A percentile compares a stretch with the other conserved stretches of the same genome.
phyloP scores from a whole-genome alignment of 2,329 filamentous ascomycete species.

The Alternaria longipes region DNA sequence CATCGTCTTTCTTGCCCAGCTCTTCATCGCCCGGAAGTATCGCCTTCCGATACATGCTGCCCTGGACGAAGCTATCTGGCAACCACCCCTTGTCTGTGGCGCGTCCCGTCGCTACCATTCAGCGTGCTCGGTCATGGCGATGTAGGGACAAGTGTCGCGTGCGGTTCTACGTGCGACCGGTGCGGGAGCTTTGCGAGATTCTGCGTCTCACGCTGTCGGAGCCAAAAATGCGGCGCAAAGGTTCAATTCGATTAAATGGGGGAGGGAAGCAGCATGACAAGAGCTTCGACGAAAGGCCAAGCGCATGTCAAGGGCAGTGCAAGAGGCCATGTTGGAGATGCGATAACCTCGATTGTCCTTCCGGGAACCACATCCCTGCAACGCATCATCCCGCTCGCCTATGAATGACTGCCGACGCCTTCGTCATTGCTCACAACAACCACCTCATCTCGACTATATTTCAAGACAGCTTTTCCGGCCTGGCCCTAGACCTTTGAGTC shows the following conservation, averaged over 20 bases:
- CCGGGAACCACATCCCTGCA: slow-evolving; percentile 17
- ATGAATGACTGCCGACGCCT: background rate
- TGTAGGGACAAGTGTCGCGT: slow-evolving; percentile 13
- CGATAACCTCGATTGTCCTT: slow-evolving; percentile 6
- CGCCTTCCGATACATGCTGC: slow-evolving; percentile 51
- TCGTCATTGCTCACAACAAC: background rate
- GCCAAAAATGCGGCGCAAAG: background rate
- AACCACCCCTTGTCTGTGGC: slow-evolving; percentile 38
- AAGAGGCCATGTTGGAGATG: slow-evolving; percentile 22
- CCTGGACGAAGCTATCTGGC: slow-evolving; percentile 35
- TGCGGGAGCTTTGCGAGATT: slow-evolving; percentile 27
- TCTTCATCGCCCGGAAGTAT: slow-evolving; percentile 66
- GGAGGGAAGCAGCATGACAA: background rate
- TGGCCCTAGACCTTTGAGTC: no score
- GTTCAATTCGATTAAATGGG: background rate
- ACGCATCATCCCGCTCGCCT: slow-evolving; percentile 13
- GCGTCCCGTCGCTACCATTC: slow-evolving; percentile 35
- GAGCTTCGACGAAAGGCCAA: background rate
- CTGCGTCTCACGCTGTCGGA: background rate
- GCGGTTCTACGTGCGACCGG: slow-evolving; percentile 18
- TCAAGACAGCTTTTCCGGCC: background rate
- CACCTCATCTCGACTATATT: background rate
- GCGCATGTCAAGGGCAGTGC: background rate
- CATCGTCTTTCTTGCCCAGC: slow-evolving; percentile 72
- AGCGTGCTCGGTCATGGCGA: slow-evolving; percentile 36